phyloP scores from a whole-genome alignment of 495 filamentous ascomycete genomes.

The Penicillium goetzii region DNA sequence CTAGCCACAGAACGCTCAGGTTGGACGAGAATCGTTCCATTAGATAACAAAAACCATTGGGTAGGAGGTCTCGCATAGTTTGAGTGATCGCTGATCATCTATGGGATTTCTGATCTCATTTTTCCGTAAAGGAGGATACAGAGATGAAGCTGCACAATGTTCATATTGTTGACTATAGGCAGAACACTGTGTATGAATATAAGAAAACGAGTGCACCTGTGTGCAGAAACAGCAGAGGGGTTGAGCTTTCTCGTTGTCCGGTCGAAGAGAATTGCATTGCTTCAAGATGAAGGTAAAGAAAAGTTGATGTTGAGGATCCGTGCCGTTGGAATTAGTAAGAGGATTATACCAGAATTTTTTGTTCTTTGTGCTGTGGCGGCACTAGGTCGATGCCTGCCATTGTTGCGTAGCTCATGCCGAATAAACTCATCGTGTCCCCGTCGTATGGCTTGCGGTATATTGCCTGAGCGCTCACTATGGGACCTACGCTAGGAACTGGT shows the following conservation, averaged over 20 bases:
- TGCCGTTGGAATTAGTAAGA: constrained; percentile 55
- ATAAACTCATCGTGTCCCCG: constrained; percentile 72
- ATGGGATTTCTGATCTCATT: too few species aligned
- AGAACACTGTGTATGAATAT: constrained; percentile 66
- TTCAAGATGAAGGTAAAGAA: constrained; percentile 2
- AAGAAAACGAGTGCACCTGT: constrained; percentile 86
- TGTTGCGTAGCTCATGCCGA: constrained; percentile 73
- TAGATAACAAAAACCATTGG: too few species aligned
- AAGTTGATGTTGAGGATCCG: constrained; percentile 27
- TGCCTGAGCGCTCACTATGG: constrained; percentile 62
- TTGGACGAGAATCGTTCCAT: too few species aligned
- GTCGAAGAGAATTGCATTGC: not conserved
- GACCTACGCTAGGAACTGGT: constrained; percentile 62
- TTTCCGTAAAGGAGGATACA: too few species aligned
- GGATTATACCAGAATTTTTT: constrained; percentile 47
- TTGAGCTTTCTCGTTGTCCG: constrained; percentile 28
- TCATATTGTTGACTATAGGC: constrained; percentile 41
- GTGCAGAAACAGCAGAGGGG: constrained; percentile 30
- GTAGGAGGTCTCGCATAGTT: too few species aligned
- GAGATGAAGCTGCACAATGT: constrained; percentile 55
- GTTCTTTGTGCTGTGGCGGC: constrained; percentile 38
- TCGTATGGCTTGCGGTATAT: constrained; percentile 50
- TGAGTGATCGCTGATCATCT: too few species aligned
- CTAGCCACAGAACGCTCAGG: too few species aligned
- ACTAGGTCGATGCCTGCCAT: constrained; percentile 77